These are phyloP conservation scores for Lobosporangium transversale DNA, from an alignment of 192 early-diverging fungal genomes.

Conservation along the genomic window DNA sequence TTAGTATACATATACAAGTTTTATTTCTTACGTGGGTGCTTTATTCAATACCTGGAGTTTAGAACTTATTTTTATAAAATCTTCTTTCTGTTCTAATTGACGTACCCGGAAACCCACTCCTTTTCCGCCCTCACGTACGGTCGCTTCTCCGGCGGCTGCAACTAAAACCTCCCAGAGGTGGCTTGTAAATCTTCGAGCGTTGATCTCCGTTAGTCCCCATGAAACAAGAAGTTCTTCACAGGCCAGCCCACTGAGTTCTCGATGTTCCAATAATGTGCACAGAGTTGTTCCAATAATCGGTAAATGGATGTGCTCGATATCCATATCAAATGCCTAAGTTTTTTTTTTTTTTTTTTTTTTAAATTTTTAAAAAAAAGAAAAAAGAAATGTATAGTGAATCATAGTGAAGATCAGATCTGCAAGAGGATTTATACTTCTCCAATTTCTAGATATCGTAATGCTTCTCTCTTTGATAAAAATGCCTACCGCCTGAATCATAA, in stretches of 20 bases:
- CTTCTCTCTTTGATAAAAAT: neutral
- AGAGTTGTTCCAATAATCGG: slow-evolving; percentile 28
- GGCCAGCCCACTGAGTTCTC: slow-evolving; percentile 7
- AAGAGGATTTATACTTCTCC: no score
- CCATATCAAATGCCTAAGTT: slow-evolving; percentile 50
- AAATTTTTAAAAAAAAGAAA: no score
- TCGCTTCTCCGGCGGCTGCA: slow-evolving; percentile 38
- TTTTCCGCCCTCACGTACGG: slow-evolving; percentile 2
- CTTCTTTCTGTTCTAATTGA: slow-evolving; percentile 12
- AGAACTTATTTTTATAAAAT: slow-evolving; percentile 9
- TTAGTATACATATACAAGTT: no score
- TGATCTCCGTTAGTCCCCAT: slow-evolving; percentile 26
- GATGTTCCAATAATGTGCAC: slow-evolving; percentile 17
- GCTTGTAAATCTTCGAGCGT: slow-evolving; percentile 37
- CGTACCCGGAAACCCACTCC: slow-evolving; percentile 27
- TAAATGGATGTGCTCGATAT: slow-evolving; percentile 12
- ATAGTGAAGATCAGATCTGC: no score
- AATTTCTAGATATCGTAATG: no score
- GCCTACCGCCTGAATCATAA: slow-evolving; percentile 49
- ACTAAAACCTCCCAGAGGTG: slow-evolving; percentile 44
- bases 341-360: no score
- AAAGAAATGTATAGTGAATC: neutral
- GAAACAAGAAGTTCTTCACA: slow-evolving; percentile 32
- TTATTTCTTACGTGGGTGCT: slow-evolving; percentile 1
- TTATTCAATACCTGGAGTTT: slow-evolving; percentile 6